A percentile compares a stretch with the other conserved stretches of the same genome.
phyloP scores from a whole-genome alignment of 768 basidiomycete species.

The Lentinula boryana region DNA sequence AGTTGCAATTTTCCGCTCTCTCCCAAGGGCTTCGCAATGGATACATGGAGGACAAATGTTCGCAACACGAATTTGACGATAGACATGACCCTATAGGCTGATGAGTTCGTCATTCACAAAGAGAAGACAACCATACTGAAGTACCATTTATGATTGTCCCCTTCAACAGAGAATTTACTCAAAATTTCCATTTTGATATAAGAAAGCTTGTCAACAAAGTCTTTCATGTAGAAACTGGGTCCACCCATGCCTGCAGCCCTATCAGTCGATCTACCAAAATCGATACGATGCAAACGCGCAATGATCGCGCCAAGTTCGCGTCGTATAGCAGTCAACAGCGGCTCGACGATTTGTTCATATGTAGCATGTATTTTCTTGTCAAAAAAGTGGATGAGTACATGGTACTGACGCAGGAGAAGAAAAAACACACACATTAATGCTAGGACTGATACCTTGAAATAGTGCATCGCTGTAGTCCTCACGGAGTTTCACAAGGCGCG shows the following conservation, averaged over 20 bases:
- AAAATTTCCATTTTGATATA: slow-evolving; percentile 80
- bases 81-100: slow-evolving; percentile 41
- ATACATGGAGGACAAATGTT: slow-evolving; percentile 90
- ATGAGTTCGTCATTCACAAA: background rate
- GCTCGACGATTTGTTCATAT: slow-evolving; percentile 57
- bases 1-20: slow-evolving; percentile 93
- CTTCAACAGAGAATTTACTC: slow-evolving; percentile 63
- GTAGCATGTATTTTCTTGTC: slow-evolving; percentile 41
- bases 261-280: slow-evolving; percentile 70
- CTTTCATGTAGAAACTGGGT: slow-evolving; percentile 86
- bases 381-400: background rate
- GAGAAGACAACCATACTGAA: slow-evolving; percentile 26
- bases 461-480: slow-evolving; percentile 64
- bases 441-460: slow-evolving; percentile 45
- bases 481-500: slow-evolving; percentile 56
- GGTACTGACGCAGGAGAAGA: slow-evolving; percentile 1
- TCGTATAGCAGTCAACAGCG: slow-evolving; percentile 61
- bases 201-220: slow-evolving; percentile 79
- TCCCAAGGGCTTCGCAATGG: slow-evolving; percentile 84
- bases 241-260: slow-evolving; percentile 58
- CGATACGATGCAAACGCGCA: slow-evolving; percentile 77
- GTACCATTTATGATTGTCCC: slow-evolving; percentile 71
- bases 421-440: slow-evolving; percentile 45
- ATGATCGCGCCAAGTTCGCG: slow-evolving; percentile 79
- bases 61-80: slow-evolving; percentile 78